Base-by-base conservation (phyloP, 2,329 filamentous ascomycete species). In the Colletotrichum caudatum region DNA sequence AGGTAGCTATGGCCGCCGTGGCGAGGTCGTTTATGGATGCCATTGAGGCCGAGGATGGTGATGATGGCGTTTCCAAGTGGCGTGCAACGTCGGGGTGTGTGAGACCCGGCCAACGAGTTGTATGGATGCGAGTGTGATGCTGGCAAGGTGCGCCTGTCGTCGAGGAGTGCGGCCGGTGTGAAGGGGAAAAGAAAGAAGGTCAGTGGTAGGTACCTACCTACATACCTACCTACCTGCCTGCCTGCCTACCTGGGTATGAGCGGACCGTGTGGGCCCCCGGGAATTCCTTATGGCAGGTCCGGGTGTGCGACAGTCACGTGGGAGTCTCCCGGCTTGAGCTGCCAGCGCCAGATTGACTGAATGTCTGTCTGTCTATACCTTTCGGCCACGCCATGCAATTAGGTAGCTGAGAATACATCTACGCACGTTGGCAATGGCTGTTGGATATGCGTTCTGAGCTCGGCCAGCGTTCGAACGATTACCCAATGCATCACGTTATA, bases 21-120 rank as follows among this genome's bases (percentile, higher is more conserved):
- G 84, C 85, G 48, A 86, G 81, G 68, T 87, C 84, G 74, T 85
- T 86, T 71, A 86, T 86, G 8, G 85, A 87, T 44, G 84, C 79
- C 84, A 86, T 82, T 62, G 57, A 62, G 20, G 18, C 57, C 20
- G 12, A 5, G 12, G 8, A 1, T 3, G 1, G n/a, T 4, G 2
- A 9, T 23, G 18, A 33, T 3, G 16, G 4, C 2, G 5, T 39
- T 26, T 20, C 23, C 29, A 33, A 56, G 5, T 11, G 20, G 20
- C 18, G 33, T 35, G 33, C 3, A 33, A 20, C 4, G 29, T 37
- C 39, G 41, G 16, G 16, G 4, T 26, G 14, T 26, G 46, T 29
- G n/a, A 29, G 20, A n/a, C 16, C 9, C 2, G 33, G 9, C 46
- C 29, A 35, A 9, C 12, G 29, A 26, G 39, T 37, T 14, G 44